Base-by-base conservation (phyloP, 2,329 filamentous ascomycete genomes). In the Calonectria pseudoreteaudii region DNA sequence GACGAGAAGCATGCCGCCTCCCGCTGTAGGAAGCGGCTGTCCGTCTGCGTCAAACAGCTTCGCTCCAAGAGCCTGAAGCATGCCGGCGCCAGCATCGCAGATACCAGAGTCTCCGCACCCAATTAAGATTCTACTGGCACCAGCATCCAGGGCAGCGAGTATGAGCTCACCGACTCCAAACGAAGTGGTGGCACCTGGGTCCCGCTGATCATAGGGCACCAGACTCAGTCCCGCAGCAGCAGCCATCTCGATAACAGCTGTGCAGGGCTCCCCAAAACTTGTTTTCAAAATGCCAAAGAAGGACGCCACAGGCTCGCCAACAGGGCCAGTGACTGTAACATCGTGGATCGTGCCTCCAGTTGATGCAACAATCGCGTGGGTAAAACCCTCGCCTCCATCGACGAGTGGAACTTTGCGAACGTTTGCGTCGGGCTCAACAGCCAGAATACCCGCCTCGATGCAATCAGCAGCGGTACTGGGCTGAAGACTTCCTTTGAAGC, bases 31-130 rank as follows among this genome's bases (percentile, higher is more conserved):
- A 4, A 89, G 78, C 31, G 82, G 77, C 5, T 77, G 64, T 2
- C 85, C 86, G 30, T 85, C 74, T 4, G 66, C 64, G 71, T 87
- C 85, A 16, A 87, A 73, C 20, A 90, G 82, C 2, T 83, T 83
- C 4, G 83, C 88, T 6, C 88, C 88, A 8, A 90, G 84, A 2
- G 88, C 88, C 74, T 90, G 88, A 11, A 89, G 85, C 88, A 90
- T 89, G 18, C 88, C 88, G 0, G 86, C 86, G 18, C 88, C 89
- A 9, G 87, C 88, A 72, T 90, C 88, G 47, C 87, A 89, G 7
- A 88, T 90, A 7, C 88, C 89, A 4, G 88, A 90, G 77, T 90
- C 88, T 44, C 88, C 88, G 75, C 88, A 90, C 1, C 88, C 89
- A 28, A 90, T 80, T 10, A 90, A 82, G 60, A 90, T 87, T 10